Percentiles rank a stretch among this genome's conserved stretches.
These are phyloP conservation scores for Claviceps cyperi DNA, from an alignment of 2,329 filamentous ascomycete genomes.

Conservation along the genomic window DNA sequence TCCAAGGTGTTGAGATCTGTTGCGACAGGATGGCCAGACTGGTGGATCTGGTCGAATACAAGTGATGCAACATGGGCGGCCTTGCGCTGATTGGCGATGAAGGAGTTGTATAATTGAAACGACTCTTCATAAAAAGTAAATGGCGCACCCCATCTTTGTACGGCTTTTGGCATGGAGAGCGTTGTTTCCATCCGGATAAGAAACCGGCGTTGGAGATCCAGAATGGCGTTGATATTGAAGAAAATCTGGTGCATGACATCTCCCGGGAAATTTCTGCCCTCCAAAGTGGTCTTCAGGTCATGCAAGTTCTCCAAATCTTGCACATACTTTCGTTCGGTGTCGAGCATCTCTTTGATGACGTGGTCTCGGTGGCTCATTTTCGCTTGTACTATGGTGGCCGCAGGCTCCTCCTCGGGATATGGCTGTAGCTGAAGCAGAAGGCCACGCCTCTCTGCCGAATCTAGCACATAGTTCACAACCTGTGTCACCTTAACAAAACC, in stretches of 20 bases:
- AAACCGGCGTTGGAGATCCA: conserved; percentile 92
- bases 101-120: conserved; percentile 89
- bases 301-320: conserved; percentile 92
- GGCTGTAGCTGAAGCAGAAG: conserved; percentile 50
- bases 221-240: conserved; percentile 83
- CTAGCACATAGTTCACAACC: conserved; percentile 83
- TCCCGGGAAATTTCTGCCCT: conserved; percentile 75
- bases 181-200: conserved; percentile 92
- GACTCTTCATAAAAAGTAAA: conserved; percentile 74
- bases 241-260: conserved; percentile 92
- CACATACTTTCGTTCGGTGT: conserved; percentile 94
- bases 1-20: conserved; percentile 78
- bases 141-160: conserved; percentile 89
- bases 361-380: conserved; percentile 68
- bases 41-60: conserved; percentile 74
- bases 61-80: conserved; percentile 73
- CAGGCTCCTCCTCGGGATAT: conserved; percentile 38
- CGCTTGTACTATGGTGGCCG: conserved; percentile 36
- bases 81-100: conserved; percentile 90
- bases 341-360: conserved; percentile 80
- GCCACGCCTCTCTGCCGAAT: conserved; percentile 66
- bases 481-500: conserved; percentile 95
- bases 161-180: conserved; percentile 61
- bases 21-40: conserved; percentile 65
- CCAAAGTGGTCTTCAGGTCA: conserved; percentile 76